Evolutionary conservation across 1,284 basidiomycete species (phyloP), one percentile per base, ranked within the genome.

Genomic region (Ceratobasidium sp.): DNA sequence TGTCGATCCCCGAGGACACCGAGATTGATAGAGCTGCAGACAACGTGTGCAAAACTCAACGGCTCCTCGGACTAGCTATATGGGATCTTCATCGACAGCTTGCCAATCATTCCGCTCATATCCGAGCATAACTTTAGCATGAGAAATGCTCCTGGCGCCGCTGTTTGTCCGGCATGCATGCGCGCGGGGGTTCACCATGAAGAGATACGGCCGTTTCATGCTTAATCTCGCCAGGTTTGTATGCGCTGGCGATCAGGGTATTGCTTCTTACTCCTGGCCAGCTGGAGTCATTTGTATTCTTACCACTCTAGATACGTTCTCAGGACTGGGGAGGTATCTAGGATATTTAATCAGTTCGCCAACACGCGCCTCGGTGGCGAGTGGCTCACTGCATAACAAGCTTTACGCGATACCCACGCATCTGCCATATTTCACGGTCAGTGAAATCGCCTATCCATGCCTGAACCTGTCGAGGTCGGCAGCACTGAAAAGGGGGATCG

Each of bases 1-100:
- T 61, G 69, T 59, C 69, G 69, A 71, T 71, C 69, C n/a, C 69
- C 69, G 69, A 71, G 17, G n/a, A 57, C 33, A 46, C 69, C 69
- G 69, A 71, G 40, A 42, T 40, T 42, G 67, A 70, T 70, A 70
- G 67, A 57, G 67, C 28, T 42, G 26, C 46, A 68, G 42, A 26
- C 67, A 17, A n/a, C 38, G 40, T 33, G n/a, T 26, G n/a, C 20
- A n/a, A 15, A 33, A n/a, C 38, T 70, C 33, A 50, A 52, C 13
- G 20, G 10, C 66, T 2, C 44, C 20, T 33, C 13, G 33, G 67
- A 33, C 67, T 70, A 70, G 67, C 67, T 40, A 70, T 70, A 70
- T 57, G 26, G 13, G 67, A 70, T 23, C 7, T 20, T 13, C 12
- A 70, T 50, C n/a, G 38, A 57, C 54, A 56, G 26, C 20, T 38